These are phyloP conservation scores for Fusarium brachygibbosum DNA, from an alignment of 2,329 filamentous ascomycete genomes.

Conservation along the genomic window DNA sequence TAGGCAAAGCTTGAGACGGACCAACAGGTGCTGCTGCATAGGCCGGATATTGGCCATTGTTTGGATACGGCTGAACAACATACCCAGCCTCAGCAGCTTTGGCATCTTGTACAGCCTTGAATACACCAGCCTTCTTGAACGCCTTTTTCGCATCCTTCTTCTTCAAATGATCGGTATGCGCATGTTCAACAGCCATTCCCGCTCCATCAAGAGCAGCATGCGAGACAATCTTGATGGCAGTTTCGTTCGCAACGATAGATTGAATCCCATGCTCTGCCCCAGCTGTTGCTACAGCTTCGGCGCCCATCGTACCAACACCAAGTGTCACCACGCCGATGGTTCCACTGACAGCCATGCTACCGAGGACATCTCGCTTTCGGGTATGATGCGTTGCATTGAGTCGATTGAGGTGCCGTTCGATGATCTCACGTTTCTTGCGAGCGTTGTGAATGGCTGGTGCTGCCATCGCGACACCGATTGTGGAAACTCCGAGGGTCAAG, in stretches of 20 bases:
- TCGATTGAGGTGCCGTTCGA: constrained; percentile 55
- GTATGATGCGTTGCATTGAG: constrained; percentile 54
- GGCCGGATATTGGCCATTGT: constrained; percentile 21
- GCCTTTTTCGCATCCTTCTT: constrained; percentile 54
- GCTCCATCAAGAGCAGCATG: constrained; percentile 56
- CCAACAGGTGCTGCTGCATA: constrained; percentile 5
- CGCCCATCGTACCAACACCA: constrained; percentile 53
- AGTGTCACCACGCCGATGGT: constrained; percentile 55
- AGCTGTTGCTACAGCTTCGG: constrained; percentile 53
- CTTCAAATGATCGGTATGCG: constrained; percentile 52
- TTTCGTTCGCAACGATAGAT: constrained; percentile 51
- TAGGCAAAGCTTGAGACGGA: constrained; percentile 8
- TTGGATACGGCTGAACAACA: constrained; percentile 30
- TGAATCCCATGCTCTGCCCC: constrained; percentile 54
- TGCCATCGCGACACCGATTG: constrained; percentile 56
- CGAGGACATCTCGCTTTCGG: constrained; percentile 58
- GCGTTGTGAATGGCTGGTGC: constrained; percentile 59
- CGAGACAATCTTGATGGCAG: constrained; percentile 53
- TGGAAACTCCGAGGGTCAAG: constrained; percentile 56
- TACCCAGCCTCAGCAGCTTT: constrained; percentile 49
- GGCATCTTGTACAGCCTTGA: constrained; percentile 50
- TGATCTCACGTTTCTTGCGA: constrained; percentile 58
- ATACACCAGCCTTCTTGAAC: constrained; percentile 52
- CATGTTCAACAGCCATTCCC: constrained; percentile 54
- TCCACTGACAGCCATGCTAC: constrained; percentile 56